Evolutionary conservation across 1,284 basidiomycete species (phyloP).

Genomic region (Leccinum griseonigrum): DNA sequence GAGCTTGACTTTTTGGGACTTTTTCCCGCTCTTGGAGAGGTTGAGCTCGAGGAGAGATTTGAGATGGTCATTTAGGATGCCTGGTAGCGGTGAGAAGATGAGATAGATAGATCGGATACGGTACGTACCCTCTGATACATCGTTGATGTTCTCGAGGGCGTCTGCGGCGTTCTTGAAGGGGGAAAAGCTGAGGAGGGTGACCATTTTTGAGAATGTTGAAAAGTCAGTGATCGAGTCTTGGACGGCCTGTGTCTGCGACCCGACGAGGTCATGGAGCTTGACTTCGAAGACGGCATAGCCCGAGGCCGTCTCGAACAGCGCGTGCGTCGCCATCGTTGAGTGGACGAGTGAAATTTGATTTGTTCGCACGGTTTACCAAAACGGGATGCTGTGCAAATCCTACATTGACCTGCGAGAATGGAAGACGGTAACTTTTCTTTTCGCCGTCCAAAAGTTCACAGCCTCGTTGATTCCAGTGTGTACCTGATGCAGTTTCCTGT

Average conservation of each 20-base stretch:
- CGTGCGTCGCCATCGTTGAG: conserved; percentile 70
- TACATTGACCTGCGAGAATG: conserved; percentile 1
- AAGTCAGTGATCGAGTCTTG: conserved; percentile 88
- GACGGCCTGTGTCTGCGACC: conserved; percentile 76
- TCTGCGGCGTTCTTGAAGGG: conserved; percentile 96
- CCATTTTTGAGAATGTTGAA: conserved; percentile 93
- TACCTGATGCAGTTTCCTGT: not conserved
- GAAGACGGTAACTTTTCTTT: conserved; percentile 2
- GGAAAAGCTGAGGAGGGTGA: conserved; percentile 87
- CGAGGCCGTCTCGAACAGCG: conserved; percentile 93
- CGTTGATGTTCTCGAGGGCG: conserved; percentile 95
- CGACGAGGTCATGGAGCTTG: conserved; percentile 89
- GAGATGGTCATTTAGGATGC: conserved; percentile 86
- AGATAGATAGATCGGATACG: too few relatives aligned
- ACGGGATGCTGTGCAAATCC: not conserved
- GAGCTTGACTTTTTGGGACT: conserved; percentile 81
- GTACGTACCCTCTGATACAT: conserved; percentile 88
- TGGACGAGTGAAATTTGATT: not conserved
- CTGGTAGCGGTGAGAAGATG: conserved; percentile 37
- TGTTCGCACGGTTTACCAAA: conserved; percentile 15
- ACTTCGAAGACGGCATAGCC: conserved; percentile 95
- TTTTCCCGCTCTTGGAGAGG: conserved; percentile 69
- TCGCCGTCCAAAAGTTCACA: not conserved
- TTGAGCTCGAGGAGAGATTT: conserved; percentile 88
- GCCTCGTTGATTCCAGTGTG: not conserved